These are phyloP conservation scores for Lineolata rhizophorae DNA, from an alignment of 495 filamentous ascomycete species.

Conservation along the genomic window DNA sequence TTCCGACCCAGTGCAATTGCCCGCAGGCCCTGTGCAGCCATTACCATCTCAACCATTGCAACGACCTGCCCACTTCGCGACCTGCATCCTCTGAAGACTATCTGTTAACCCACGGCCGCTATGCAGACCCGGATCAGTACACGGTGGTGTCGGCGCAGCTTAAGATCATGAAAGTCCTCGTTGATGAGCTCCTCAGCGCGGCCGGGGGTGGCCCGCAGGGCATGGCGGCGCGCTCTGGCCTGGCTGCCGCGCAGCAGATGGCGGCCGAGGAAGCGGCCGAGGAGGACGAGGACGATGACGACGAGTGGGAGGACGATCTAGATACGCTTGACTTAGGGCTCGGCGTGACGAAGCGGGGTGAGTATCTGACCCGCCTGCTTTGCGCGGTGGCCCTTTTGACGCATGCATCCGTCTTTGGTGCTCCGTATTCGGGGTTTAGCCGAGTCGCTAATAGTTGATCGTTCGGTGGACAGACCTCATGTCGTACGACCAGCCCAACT, in stretches of 20 bases:
- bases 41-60: background rate
- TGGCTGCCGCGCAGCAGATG: conserved; percentile 16
- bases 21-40: too few species aligned
- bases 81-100: too few species aligned
- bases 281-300: conserved; percentile 50
- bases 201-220: too few species aligned
- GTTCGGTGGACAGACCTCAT: conserved; percentile 46
- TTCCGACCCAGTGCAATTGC: too few species aligned
- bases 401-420: too few species aligned
- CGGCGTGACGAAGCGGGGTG: conserved; percentile 14
- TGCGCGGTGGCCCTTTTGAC: too few species aligned
- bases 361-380: background rate
- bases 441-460: conserved; percentile 6
- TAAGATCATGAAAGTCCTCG: conserved; percentile 89
- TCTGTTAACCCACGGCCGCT: background rate
- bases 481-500: conserved; percentile 38
- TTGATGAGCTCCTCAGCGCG: conserved; percentile 64
- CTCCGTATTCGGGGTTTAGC: too few species aligned
- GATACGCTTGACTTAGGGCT: conserved; percentile 45
- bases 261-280: conserved; percentile 27
- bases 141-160: conserved; percentile 71
- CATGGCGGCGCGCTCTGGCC: too few species aligned
- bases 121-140: conserved; percentile 60
- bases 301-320: conserved; percentile 73
- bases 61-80: too few species aligned